Evolutionary conservation across 805 yeast species (phyloP).

Genomic region (Hanseniaspora nectarophila): DNA sequence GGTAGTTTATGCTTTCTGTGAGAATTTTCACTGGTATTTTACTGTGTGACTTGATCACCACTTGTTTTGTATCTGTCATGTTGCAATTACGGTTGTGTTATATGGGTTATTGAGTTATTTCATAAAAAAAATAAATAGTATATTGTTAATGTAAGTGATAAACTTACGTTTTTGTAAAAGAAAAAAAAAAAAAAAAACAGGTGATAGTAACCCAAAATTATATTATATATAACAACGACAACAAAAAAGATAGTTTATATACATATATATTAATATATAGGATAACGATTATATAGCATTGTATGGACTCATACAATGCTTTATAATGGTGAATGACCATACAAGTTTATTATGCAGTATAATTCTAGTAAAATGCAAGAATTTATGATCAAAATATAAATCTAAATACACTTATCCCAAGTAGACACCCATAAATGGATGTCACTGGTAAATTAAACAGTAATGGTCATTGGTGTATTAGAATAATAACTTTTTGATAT

Average conservation of each 20-base stretch:
- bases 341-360: slow-evolving; percentile 13
- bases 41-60: background rate
- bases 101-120: too few species aligned
- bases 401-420: slow-evolving; percentile 15
- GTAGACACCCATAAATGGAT: background rate
- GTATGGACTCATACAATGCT: background rate
- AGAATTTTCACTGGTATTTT: slow-evolving; percentile 1
- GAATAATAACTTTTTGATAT: too few species aligned
- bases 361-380: slow-evolving; percentile 16
- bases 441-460: slow-evolving; percentile 9
- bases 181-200: background rate
- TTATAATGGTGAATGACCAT: slow-evolving; percentile 10
- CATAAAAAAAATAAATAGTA: too few species aligned
- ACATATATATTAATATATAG: too few species aligned
- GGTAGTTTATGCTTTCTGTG: slow-evolving; percentile 10
- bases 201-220: too few species aligned
- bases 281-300: background rate
- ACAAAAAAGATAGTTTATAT: too few species aligned
- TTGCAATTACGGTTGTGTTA: too few species aligned
- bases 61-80: background rate
- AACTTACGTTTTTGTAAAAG: too few species aligned
- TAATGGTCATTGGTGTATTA: slow-evolving; percentile 14
- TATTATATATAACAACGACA: too few species aligned
- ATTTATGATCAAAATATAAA: slow-evolving; percentile 12
- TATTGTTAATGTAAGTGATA: too few species aligned